Percentiles rank a stretch among this genome's conserved stretches.
phyloP scores from a whole-genome alignment of 2,329 filamentous ascomycete genomes.

The Zalaria sp. region DNA sequence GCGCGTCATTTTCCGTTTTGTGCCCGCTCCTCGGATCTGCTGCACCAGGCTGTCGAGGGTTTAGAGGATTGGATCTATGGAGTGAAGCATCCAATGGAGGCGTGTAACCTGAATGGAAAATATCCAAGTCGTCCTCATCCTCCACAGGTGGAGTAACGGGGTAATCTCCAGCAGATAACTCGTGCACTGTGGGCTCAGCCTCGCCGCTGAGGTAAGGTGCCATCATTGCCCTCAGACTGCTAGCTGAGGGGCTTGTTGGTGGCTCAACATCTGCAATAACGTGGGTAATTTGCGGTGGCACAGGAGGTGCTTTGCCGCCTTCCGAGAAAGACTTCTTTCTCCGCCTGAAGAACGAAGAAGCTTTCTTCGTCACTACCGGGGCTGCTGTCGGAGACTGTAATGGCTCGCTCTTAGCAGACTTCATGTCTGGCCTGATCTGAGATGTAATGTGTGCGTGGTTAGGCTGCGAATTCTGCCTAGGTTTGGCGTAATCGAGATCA shows the following conservation, averaged over 20 bases:
- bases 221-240: constrained; percentile 77
- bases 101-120: constrained; percentile 65
- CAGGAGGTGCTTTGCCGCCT: constrained; percentile 42
- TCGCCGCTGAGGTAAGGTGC: constrained; percentile 54
- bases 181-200: constrained; percentile 10
- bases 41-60: background rate
- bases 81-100: constrained; percentile 60
- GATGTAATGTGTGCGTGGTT: constrained; percentile 1
- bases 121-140: constrained; percentile 31
- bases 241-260: constrained; percentile 40
- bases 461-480: background rate
- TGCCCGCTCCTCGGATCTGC: background rate
- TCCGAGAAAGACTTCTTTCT: constrained; percentile 83
- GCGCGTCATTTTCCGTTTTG: constrained; percentile 14
- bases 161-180: background rate
- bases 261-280: constrained; percentile 32
- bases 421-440: constrained; percentile 3
- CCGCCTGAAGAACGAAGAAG: constrained; percentile 85
- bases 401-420: constrained; percentile 1
- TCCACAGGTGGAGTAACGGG: constrained; percentile 1
- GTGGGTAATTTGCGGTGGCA: constrained; percentile 28
- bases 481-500: background rate
- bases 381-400: constrained; percentile 9
- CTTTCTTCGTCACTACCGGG: constrained; percentile 61
- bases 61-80: constrained; percentile 22